Base-by-base conservation (phyloP, 2,329 filamentous ascomycete species). In the Gaeumannomyces sp. region DNA sequence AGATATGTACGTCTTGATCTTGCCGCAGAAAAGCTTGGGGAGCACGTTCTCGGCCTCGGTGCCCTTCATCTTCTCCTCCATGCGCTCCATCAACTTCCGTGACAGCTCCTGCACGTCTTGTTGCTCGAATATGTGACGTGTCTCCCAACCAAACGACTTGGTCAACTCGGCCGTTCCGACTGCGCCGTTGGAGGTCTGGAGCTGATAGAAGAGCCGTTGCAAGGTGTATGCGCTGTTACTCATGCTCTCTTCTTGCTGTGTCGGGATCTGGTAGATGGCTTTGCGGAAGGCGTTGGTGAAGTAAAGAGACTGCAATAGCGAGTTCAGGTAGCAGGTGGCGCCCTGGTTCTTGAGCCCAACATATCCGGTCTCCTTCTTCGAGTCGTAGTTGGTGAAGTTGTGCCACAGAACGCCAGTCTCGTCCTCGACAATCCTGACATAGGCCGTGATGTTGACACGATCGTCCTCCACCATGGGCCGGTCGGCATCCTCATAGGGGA, bases 1-100 rank as follows among this genome's bases (percentile, higher is more conserved):
- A 28, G 92, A 96, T 69, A 99, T 96, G 76, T 98, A 99, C 0
- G 95, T 99, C 80, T 98, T 98, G 76, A 96, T 93, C 78, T 98
- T 98, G 65, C 95, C 96, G 66, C 95, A 93, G 72, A 99, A 98
- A 80, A 99, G 90, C 67, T 91, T 88, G 1, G 93, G 88, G 11
- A 99, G 82, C 2, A 93, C 90, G 70, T 94, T 96, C 74, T 98
- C 92, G 16, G 92, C 91, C 62, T 90, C 87, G 1, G 95, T 98
- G 60, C 92, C 94, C 78, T 99, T 99, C 96, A 99, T 99, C 75
- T 91, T 94, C 73, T 95, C 91, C 74, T 99, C 96, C 78, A 99
- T 89, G 66, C 92, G 89, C 77, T 99, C 95, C 91, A 99, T 99
- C 68, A 99, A 83, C 75, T 98, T 97, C 65, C 96, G 87, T 45